Base-by-base conservation (phyloP, 805 yeast species). In the Candida pini region DNA sequence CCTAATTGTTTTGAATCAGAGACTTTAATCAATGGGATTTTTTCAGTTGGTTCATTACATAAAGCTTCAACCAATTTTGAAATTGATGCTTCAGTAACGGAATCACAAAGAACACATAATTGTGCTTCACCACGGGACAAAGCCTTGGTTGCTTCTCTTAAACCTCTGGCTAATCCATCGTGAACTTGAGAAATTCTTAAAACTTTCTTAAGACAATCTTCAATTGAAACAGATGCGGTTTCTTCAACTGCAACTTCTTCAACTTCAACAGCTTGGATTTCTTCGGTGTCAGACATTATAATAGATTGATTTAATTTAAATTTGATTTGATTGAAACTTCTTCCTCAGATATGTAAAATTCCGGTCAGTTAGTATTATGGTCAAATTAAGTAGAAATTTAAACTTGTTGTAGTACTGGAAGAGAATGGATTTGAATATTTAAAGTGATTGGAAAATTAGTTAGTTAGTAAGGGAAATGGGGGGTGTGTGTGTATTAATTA, bases 151-250 rank as follows among this genome's bases (percentile, higher is more conserved):
- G 97, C 94, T 79, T 92, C 98, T 81, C 97, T 92, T 71, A 92
- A 82, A 81, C 99, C 99, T 79, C 99, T 90, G 69, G 97, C 97
- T 73, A 92, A 86, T 75, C 99, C 98, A 69, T 90, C 97, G 78
- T 88, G 95, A 64, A 90, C 85, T 68, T 92, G 81, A 58, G 99
- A 81, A 69, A 92, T 88, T 82, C 95, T 89, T 68, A 92, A 82
- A 66, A 92, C 97, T 65, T 86, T 92, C 78, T 88, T 87, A 69
- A 92, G 78, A 68, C 97, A 95, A 68, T 92, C 98, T 78, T 94
- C 97, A 58, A 92, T 83, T 69, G 97, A 78, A 73, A 90, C 80
- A 62, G 88, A 80, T 51, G 87, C 86, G 62, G 89, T 69, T 62
- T 79, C 76, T 71, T 87, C 89, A 66, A 80, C 82, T 66, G 76